These are phyloP conservation scores for Gossypium mustelinum DNA, from an alignment of 345 rosid species.

Conservation along the genomic window DNA sequence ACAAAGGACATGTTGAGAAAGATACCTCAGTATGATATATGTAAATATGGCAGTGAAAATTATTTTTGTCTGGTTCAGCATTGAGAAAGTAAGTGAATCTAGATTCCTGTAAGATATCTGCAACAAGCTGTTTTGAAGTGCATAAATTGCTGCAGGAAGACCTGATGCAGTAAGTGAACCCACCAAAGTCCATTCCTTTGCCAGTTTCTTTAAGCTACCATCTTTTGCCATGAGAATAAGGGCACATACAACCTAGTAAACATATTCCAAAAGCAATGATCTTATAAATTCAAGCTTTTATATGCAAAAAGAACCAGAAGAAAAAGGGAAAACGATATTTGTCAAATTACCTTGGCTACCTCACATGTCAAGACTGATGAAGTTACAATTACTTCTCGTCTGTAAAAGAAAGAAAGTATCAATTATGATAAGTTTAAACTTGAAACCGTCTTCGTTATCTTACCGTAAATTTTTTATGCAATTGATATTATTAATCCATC, in stretches of 20 bases:
- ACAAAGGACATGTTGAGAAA: background rate
- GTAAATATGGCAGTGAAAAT: conserved; percentile 90
- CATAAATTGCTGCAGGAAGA: conserved; percentile 94
- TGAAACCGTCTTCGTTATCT: too few relatives aligned
- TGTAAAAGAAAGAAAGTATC: conserved; percentile 20
- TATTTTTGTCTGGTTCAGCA: conserved; percentile 94
- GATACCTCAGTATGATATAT: conserved; percentile 71
- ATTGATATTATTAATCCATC: background rate
- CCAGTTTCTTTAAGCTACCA: conserved; percentile 62
- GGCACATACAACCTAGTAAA: conserved; percentile 65
- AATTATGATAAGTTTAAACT: background rate
- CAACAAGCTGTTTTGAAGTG: conserved; percentile 94
- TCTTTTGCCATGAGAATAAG: conserved; percentile 76
- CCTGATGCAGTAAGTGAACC: conserved; percentile 95
- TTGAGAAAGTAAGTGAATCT: conserved; percentile 90
- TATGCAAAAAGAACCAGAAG: background rate
- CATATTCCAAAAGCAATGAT: conserved; percentile 13
- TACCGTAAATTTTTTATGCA: background rate
- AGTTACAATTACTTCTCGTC: conserved; percentile 87
- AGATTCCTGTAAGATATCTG: conserved; percentile 96
- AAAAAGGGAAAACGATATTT: background rate
- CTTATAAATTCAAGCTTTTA: background rate
- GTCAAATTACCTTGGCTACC: conserved; percentile 60
- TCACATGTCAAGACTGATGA: conserved; percentile 88
- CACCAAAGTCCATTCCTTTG: conserved; percentile 73